Evolutionary conservation across 257 asterid species (phyloP).

Genomic region (Solanum medicagineum): DNA sequence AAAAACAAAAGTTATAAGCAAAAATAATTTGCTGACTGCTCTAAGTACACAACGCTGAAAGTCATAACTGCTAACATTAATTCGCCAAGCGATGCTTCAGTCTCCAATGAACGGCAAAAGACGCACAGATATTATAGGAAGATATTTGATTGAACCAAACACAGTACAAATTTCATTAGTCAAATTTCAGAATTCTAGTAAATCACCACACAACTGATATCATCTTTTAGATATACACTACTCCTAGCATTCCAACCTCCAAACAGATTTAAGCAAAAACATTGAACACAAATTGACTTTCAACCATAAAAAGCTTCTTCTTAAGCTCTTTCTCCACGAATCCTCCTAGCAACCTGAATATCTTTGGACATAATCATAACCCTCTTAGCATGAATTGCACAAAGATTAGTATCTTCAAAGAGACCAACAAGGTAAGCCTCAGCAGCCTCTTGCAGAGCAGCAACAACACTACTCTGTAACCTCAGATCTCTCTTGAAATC

Average conservation of each 20-base stretch:
- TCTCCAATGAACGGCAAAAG: background rate
- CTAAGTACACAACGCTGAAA: no score
- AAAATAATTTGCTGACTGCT: background rate
- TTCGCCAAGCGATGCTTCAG: no score
- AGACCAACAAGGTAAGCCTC: background rate
- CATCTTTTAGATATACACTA: background rate
- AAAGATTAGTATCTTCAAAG: background rate
- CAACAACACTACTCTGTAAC: background rate
- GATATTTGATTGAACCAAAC: background rate
- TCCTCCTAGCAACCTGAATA: background rate
- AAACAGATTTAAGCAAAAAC: background rate
- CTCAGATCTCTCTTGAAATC: background rate
- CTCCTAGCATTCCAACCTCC: background rate
- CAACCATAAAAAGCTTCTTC: background rate
- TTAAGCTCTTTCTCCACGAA: background rate
- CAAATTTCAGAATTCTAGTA: background rate
- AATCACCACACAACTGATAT: background rate
- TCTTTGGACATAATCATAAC: background rate
- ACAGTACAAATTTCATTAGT: background rate
- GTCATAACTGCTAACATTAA: no score
- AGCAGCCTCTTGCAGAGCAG: background rate
- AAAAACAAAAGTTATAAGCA: background rate
- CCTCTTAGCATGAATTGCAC: background rate
- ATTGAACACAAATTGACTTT: background rate
- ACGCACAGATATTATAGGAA: background rate